Evolutionary conservation across 2,329 filamentous ascomycete genomes (phyloP).

Genomic region (Alternaria rosae): DNA sequence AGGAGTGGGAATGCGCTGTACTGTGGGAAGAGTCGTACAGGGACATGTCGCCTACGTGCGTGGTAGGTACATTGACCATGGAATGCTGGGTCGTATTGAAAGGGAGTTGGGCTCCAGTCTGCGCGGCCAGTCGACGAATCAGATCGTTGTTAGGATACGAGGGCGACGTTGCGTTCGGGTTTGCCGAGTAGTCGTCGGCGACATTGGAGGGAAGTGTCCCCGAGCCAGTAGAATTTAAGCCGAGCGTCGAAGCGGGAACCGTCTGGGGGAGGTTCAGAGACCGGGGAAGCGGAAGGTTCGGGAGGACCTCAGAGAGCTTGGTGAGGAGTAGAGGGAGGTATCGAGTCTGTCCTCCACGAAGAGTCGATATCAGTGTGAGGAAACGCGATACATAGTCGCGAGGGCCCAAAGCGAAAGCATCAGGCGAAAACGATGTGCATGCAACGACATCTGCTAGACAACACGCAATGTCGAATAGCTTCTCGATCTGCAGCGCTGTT

Average conservation of each 20-base stretch:
- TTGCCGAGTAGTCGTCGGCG: slow-evolving; percentile 36
- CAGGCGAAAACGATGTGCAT: slow-evolving; percentile 62
- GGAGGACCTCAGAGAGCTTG: slow-evolving; percentile 77
- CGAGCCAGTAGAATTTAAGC: slow-evolving; percentile 32
- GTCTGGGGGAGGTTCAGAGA: slow-evolving; percentile 43
- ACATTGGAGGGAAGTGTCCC: slow-evolving; percentile 42
- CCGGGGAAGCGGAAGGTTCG: slow-evolving; percentile 53
- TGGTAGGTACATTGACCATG: slow-evolving; percentile 39
- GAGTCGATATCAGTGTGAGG: slow-evolving; percentile 69
- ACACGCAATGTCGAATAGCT: slow-evolving; percentile 78
- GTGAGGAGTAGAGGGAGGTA: slow-evolving; percentile 79
- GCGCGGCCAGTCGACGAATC: slow-evolving; percentile 46
- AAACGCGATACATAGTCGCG: slow-evolving; percentile 76
- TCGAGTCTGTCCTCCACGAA: slow-evolving; percentile 78
- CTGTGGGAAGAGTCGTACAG: slow-evolving; percentile 45
- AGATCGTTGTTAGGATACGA: slow-evolving; percentile 44
- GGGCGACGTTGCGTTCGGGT: slow-evolving; percentile 36
- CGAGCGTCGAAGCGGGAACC: slow-evolving; percentile 36
- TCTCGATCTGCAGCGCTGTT: slow-evolving; percentile 68
- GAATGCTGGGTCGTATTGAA: slow-evolving; percentile 43
- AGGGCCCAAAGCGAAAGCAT: slow-evolving; percentile 64
- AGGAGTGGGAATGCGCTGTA: slow-evolving; percentile 43
- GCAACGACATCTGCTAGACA: slow-evolving; percentile 77
- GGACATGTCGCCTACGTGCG: slow-evolving; percentile 46
- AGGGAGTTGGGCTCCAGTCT: slow-evolving; percentile 46